Conservation (phyloP, 371 early-diverging fungal species). For the Gilbertella persicaria region DNA sequence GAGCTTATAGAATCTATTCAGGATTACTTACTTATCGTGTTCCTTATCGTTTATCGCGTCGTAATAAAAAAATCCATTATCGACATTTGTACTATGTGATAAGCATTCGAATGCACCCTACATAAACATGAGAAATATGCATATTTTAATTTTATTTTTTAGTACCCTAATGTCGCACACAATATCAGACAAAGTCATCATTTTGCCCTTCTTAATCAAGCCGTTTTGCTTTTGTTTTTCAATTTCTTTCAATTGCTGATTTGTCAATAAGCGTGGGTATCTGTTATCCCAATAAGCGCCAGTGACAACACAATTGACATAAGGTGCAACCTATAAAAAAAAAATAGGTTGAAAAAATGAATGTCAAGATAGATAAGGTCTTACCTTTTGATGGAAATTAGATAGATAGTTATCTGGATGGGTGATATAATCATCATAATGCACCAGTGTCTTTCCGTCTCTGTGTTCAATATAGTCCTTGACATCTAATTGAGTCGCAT, state of each 20-base stretch:
- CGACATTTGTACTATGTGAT: constrained; percentile 84
- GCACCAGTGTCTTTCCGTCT: constrained; percentile 58
- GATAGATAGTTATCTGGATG: constrained; percentile 85
- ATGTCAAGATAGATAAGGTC: background rate
- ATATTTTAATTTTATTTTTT: background rate
- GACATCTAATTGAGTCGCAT: constrained; percentile 76
- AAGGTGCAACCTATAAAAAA: constrained; percentile 77
- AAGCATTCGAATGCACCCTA: constrained; percentile 93
- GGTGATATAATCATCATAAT: constrained; percentile 69
- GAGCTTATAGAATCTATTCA: background rate
- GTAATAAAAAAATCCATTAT: constrained; percentile 90
- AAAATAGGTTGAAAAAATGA: background rate
- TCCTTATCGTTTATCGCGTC: constrained; percentile 75
- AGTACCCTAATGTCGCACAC: constrained; percentile 93
- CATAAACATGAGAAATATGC: constrained; percentile 4
- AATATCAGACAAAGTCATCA: constrained; percentile 91
- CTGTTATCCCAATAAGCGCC: constrained; percentile 93
- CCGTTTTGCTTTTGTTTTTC: constrained; percentile 56
- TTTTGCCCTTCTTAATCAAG: constrained; percentile 56
- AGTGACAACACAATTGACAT: constrained; percentile 86
- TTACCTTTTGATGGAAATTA: constrained; percentile 79
- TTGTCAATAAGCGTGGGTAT: constrained; percentile 90
- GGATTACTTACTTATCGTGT: constrained; percentile 75
- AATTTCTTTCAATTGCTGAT: constrained; percentile 71
- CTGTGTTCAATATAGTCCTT: constrained; percentile 82